Base-by-base conservation (phyloP, 179 eudicot genomes). In the Camellia oleifera region DNA sequence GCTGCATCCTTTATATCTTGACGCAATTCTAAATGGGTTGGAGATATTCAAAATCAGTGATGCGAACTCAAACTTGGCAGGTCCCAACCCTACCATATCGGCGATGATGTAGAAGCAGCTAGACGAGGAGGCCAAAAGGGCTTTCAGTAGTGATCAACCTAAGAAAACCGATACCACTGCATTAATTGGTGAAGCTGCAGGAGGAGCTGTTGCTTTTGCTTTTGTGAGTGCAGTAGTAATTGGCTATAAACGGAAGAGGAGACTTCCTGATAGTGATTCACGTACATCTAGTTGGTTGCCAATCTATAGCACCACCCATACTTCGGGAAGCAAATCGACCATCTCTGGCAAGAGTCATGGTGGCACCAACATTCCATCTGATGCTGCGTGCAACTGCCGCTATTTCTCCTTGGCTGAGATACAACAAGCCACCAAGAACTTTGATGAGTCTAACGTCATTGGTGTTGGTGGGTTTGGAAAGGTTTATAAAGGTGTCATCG, bases 201-300 rank as follows among this genome's bases (percentile, higher is more conserved):
- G 92, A 6, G 94, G 92, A 3, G 95, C 89, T 1, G 93, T 85
- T 0, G 95, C 89, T 0, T 84, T 92, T 79, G 97, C 95, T 7
- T 32, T 89, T 4, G 89, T 90, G 9, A 89, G 89, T 0, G 90
- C 79, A 3, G 63, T 86, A 3, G 81, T 94, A 14, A 71, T 88
- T 15, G 79, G 83, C 65, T 83, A 86, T 32, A 76, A 74, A 45
- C 85, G 86, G 82, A 89, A 85, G 75, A 87, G 77, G 9, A 82
- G 60, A 76, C 79, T 84, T 62, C 88, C 85, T 0, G 86, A 90
- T 9, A 52, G 79, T 4, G 89, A 89, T 11, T 82, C 91, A 0
- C 88, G 81, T 62, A 77, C 85, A 32, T 52, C 94, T 10, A 93
- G 97, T 40, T 93, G 98, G 97, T 76, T 93, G 4, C 98, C 97